A percentile compares a stretch with the other conserved stretches of the same genome.
Conservation (phyloP, 352 stramenopile genomes). For the Globisporangium heterothallicum region DNA sequence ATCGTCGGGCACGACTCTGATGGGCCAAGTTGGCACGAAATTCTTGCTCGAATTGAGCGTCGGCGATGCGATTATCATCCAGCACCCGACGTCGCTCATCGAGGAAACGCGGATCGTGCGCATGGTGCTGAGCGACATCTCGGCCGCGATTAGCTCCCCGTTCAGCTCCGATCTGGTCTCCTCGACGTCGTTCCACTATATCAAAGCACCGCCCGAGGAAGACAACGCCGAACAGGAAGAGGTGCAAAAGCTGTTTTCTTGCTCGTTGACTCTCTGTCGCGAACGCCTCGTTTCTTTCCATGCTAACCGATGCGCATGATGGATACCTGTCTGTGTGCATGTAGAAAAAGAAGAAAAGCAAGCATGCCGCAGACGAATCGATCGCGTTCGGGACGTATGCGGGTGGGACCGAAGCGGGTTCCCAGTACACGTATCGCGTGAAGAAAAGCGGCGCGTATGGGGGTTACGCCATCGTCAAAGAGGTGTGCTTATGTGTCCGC, state of each 20-base stretch:
- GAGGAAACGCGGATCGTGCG: constrained; percentile 88
- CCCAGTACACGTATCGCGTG: constrained; percentile 66
- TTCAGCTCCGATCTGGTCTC: constrained; percentile 89
- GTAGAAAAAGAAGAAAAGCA: constrained; percentile 41
- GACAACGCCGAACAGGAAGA: constrained; percentile 34
- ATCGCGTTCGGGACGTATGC: constrained; percentile 87
- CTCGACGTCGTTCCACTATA: constrained; percentile 85
- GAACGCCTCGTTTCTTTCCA: background rate
- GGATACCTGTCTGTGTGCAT: too few relatives aligned
- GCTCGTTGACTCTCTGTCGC: background rate
- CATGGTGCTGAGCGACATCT: constrained; percentile 89
- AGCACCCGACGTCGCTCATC: constrained; percentile 78
- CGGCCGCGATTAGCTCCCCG: constrained; percentile 73
- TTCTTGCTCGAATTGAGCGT: constrained; percentile 80
- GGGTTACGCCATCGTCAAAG: constrained; percentile 84
- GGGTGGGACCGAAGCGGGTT: constrained; percentile 68
- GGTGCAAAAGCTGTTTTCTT: constrained; percentile 3
- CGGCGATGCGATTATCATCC: constrained; percentile 84
- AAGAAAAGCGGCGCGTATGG: constrained; percentile 83
- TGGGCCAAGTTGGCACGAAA: constrained; percentile 72
- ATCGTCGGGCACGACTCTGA: constrained; percentile 84
- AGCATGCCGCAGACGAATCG: constrained; percentile 46
- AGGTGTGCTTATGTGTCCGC: constrained; percentile 25
- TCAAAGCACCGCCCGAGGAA: constrained; percentile 75
- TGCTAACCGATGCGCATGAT: too few relatives aligned